phyloP scores from a whole-genome alignment of 108 stramenopile genomes.

The Fragilariopsis cylindrus region DNA sequence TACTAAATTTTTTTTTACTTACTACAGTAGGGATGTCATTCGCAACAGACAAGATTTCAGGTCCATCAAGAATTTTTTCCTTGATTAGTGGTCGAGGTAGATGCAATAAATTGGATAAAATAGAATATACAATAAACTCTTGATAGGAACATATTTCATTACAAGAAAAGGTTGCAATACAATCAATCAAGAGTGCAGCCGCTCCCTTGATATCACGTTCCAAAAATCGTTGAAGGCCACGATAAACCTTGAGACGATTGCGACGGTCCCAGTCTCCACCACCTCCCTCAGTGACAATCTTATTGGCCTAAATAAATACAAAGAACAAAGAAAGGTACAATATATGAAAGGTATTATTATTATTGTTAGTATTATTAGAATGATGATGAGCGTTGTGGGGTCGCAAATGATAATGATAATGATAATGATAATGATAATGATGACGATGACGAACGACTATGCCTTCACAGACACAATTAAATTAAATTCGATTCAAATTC shows the following conservation, averaged over 20 bases:
- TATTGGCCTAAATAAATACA: constrained; percentile 49
- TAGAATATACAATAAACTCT: constrained; percentile 91
- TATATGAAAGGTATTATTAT: too few species aligned
- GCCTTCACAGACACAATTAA: constrained; percentile 29
- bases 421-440: too few species aligned
- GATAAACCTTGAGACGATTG: constrained; percentile 97
- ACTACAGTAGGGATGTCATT: constrained; percentile 81
- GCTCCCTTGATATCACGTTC: constrained; percentile 87
- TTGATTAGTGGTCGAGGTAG: constrained; percentile 86
- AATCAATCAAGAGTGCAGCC: constrained; percentile 81
- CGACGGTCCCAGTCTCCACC: constrained; percentile 99
- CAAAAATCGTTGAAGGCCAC: constrained; percentile 74
- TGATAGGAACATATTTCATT: constrained; percentile 93
- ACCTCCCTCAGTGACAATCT: constrained; percentile 67
- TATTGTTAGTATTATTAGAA: too few species aligned
- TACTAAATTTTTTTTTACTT: constrained; percentile 10
- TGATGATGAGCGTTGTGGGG: too few species aligned
- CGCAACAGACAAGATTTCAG: constrained; percentile 90
- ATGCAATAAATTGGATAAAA: constrained; percentile 85
- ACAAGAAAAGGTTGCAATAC: constrained; percentile 97
- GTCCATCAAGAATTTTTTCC: constrained; percentile 95
- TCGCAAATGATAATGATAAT: too few species aligned
- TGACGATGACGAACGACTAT: too few species aligned
- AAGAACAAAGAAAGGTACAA: background rate
- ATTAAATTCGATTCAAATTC: background rate